Base-by-base conservation (phyloP, 768 basidiomycete species). In the Brasilioporus rufonigricans region DNA sequence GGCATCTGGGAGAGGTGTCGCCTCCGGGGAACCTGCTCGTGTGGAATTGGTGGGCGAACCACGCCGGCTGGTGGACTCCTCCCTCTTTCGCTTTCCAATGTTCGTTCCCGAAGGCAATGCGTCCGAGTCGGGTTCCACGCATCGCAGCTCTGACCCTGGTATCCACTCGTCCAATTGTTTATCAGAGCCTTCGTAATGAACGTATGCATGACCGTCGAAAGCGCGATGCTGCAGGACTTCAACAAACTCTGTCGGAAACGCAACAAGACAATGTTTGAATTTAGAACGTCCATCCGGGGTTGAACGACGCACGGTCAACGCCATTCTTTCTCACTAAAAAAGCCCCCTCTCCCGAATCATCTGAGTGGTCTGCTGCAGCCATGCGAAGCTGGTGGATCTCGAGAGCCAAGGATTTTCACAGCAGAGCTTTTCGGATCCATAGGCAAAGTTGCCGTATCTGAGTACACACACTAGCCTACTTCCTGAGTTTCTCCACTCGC, bases 141-240 rank as follows among this genome's bases (percentile, higher is more conserved):
- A 55, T 52, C 39, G 56, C 57, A 83, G 71, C 43, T 69, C 57
- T 21, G 70, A 67, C 58, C 78, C 79, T 4, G 80, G 72, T 21
- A 88, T 71, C 89, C 89, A 91, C 65, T 87, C 86, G 67, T 91
- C 89, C 60, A 89, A 72, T 13, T 86, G 77, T 67, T 87, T 86
- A 74, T 91, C 89, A 21, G 78, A 74, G 63, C 80, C 79, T 47
- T 83, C 67, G 65, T 87, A 90, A 72, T 89, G 87, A n/a, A 91
- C 86, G 63, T 85, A 87, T 53, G 80, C 79, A 53, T 82, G 77
- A 12, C 72, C 79, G 44, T 70, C 68, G 0, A 51, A 46, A 19
- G 66, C 65, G 33, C 78, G 79, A 54, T 73, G 76, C 36, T 82
- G 77, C 26, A 88, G 70, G 52, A 89, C 72, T 21, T 80, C 73